Evolutionary conservation across 1,284 basidiomycete species (phyloP).

Genomic region (Papiliotrema flavescens): DNA sequence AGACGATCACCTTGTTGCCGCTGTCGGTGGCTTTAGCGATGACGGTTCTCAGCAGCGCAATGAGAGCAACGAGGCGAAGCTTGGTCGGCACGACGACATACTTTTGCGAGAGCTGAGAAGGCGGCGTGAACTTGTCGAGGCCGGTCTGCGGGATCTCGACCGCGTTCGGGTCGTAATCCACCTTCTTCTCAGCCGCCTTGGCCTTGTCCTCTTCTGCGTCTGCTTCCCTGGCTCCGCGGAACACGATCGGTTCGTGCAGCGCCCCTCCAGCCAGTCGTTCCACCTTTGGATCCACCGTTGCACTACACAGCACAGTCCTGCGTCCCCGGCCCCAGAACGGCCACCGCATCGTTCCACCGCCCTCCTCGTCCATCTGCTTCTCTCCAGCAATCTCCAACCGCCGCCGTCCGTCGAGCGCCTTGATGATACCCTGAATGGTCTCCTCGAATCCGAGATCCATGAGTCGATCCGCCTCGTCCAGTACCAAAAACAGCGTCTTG

Average conservation of each 20-base stretch:
- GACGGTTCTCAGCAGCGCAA: constrained; percentile 76
- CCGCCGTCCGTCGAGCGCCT: constrained; percentile 73
- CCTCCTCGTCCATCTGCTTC: constrained; percentile 60
- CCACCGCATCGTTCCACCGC: constrained; percentile 49
- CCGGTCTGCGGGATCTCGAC: constrained; percentile 1
- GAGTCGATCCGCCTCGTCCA: constrained; percentile 93
- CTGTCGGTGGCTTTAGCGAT: constrained; percentile 52
- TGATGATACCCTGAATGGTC: constrained; percentile 73
- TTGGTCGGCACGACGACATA: constrained; percentile 91
- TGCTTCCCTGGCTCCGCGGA: constrained; percentile 36
- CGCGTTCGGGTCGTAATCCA: constrained; percentile 27
- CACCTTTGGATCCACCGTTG: constrained; percentile 92
- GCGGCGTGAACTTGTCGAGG: constrained; percentile 77
- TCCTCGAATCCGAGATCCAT: constrained; percentile 69
- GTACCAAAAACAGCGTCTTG: constrained; percentile 90
- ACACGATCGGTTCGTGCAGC: constrained; percentile 56
- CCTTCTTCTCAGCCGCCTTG: constrained; percentile 23
- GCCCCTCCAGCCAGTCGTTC: constrained; percentile 85
- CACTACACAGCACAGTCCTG: constrained; percentile 89
- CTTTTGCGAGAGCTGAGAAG: constrained; percentile 90
- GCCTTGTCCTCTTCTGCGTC: constrained; percentile 18
- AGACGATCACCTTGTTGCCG: constrained; percentile 73
- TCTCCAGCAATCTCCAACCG: constrained; percentile 70
- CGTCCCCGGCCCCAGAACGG: constrained; percentile 68
- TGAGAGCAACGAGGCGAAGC: constrained; percentile 81